phyloP scores from a whole-genome alignment of 495 filamentous ascomycete genomes.

The Tuber brumale region DNA sequence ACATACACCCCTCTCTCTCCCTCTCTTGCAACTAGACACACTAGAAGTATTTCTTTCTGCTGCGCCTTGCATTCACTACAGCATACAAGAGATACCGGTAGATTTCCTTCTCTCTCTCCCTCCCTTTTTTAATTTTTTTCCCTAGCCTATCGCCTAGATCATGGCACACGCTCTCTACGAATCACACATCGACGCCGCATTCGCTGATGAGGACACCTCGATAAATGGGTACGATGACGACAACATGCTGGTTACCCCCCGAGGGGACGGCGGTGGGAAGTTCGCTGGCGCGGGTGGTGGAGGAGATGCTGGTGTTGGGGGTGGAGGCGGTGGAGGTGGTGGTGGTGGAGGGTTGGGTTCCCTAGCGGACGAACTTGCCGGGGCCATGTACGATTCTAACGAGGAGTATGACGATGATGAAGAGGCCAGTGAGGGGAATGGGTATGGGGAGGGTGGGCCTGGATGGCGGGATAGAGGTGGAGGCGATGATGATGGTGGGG shows the following conservation, averaged over 20 bases:
- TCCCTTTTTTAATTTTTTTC: not conserved
- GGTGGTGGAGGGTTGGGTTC: conserved; percentile 62
- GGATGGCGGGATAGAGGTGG: not conserved
- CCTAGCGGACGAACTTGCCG: conserved; percentile 71
- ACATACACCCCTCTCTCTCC: not conserved
- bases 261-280: conserved; percentile 4
- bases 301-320: conserved; percentile 8
- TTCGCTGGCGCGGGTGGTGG: conserved; percentile 4
- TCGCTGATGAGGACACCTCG: conserved; percentile 25
- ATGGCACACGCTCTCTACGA: conserved; percentile 33
- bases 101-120: not conserved
- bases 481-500: not conserved
- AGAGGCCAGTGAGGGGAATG: conserved; percentile 43
- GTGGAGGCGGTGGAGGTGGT: not conserved
- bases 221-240: conserved; percentile 33
- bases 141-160: not conserved
- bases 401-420: conserved; percentile 59
- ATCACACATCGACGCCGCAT: conserved; percentile 21
- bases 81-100: not conserved
- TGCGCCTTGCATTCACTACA: not conserved
- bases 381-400: conserved; percentile 54
- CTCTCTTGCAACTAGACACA: not conserved
- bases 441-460: conserved; percentile 18
- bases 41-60: not conserved
- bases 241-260: conserved; percentile 25